These are phyloP conservation scores for Cladosporium sphaerospermum DNA, from an alignment of 2,329 filamentous ascomycete species.

Conservation along the genomic window DNA sequence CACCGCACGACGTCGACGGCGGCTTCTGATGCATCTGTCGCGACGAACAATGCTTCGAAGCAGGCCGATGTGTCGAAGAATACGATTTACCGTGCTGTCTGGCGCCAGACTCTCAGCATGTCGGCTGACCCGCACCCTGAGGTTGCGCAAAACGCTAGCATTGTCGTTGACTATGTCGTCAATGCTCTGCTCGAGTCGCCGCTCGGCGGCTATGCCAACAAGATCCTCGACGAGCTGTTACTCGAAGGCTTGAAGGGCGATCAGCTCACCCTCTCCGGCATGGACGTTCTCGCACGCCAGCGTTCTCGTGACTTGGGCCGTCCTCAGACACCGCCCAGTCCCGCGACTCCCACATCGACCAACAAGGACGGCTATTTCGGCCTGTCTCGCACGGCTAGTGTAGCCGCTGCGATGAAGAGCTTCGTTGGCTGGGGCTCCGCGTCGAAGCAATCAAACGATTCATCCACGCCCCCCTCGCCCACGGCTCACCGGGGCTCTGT, in stretches of 20 bases:
- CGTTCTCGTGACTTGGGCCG: slow-evolving; percentile 49
- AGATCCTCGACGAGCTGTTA: slow-evolving; percentile 66
- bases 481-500: slow-evolving; percentile 21
- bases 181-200: slow-evolving; percentile 70
- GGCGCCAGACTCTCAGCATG: slow-evolving; percentile 86
- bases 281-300: slow-evolving; percentile 23
- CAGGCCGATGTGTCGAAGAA: slow-evolving; percentile 59
- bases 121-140: slow-evolving; percentile 93
- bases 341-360: slow-evolving; percentile 42
- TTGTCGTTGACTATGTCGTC: slow-evolving; percentile 83
- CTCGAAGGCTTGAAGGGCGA: slow-evolving; percentile 18
- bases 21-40: slow-evolving; percentile 37
- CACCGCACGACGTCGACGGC: slow-evolving; percentile 43
- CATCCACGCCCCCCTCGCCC: slow-evolving; percentile 22
- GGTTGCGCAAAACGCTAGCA: slow-evolving; percentile 74
- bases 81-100: slow-evolving; percentile 86
- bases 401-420: slow-evolving; percentile 58
- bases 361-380: slow-evolving; percentile 56
- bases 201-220: slow-evolving; percentile 63
- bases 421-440: slow-evolving; percentile 42
- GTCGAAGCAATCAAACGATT: slow-evolving; percentile 20
- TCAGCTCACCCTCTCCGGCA: slow-evolving; percentile 22
- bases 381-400: slow-evolving; percentile 57
- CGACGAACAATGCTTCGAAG: slow-evolving; percentile 36
- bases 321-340: slow-evolving; percentile 31